These are phyloP conservation scores for Flueggea neowawraea DNA, from an alignment of 441 rosid genomes.

Conservation along the genomic window DNA sequence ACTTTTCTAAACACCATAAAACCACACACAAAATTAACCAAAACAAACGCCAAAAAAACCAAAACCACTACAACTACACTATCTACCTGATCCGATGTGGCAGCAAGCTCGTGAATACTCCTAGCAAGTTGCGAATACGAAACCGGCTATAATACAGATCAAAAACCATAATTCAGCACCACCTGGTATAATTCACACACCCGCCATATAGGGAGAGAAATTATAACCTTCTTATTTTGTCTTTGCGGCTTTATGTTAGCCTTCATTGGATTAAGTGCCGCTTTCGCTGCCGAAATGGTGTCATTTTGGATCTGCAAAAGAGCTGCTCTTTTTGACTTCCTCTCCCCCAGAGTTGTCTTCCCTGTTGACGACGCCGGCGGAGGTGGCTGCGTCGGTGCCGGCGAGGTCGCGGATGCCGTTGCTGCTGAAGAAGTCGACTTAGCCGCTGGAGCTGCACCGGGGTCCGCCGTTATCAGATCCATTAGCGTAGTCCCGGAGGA, in stretches of 20 bases:
- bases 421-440: slow-evolving; percentile 36
- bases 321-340: slow-evolving; percentile 75
- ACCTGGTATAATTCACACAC: no score
- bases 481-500: slow-evolving; percentile 89
- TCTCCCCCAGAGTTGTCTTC: slow-evolving; percentile 73
- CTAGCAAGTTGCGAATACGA: slow-evolving; percentile 98
- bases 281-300: slow-evolving; percentile 91
- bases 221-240: slow-evolving; percentile 59
- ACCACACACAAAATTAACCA: neutral
- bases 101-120: slow-evolving; percentile 98
- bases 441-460: slow-evolving; percentile 41
- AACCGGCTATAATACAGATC: slow-evolving; percentile 57
- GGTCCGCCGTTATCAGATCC: slow-evolving; percentile 98
- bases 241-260: slow-evolving; percentile 74
- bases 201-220: neutral
- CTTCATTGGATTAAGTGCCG: slow-evolving; percentile 74
- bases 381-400: slow-evolving; percentile 20
- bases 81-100: slow-evolving; percentile 90
- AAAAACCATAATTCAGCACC: no score
- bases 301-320: slow-evolving; percentile 94
- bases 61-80: slow-evolving; percentile 3
- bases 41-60: slow-evolving; percentile 4
- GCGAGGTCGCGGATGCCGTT: slow-evolving; percentile 16
- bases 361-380: slow-evolving; percentile 22
- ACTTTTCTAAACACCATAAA: slow-evolving; percentile 56